Evolutionary conservation across 2,329 filamentous ascomycete species (phyloP), one percentile per base, ranked within the genome.

Genomic region (Fusarium chaquense): DNA sequence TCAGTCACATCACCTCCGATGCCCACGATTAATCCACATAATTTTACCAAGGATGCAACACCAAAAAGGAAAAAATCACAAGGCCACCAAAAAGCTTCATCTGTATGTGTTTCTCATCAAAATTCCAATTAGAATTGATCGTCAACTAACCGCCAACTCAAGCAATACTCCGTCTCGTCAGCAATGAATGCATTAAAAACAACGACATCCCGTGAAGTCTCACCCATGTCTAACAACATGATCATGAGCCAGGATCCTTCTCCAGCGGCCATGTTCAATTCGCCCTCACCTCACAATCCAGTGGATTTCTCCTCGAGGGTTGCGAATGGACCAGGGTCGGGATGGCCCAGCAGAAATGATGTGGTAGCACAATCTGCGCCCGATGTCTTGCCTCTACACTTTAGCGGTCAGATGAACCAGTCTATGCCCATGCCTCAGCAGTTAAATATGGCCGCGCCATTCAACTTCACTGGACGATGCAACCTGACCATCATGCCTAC

Each of bases 401-500:
- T 77, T 61, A 62, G 67, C 63, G 66, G 63, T 45, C 67, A 72
- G 30, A 73, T 74, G 65, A 67, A 69, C 40, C 78, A 78, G 44
- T 62, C 70, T 36, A 73, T 76, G 58, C 69, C 78, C 8, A 73
- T 80, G 28, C 78, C 78, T 26, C 75, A 76, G 50, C 77, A 77
- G 22, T 70, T 78, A 61, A 59, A 76, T 24, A 70, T 75, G 45
- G 66, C 74, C 43, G 67, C 69, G 24, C 59, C 73, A 13, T 80
- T 76, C 46, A 77, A 72, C 38, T 81, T 79, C 45, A 75, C 71
- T 20, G 71, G 76, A 30, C 73, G 72, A 20, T 85, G 80, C 52
- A 80, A 81, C 52, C 78, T 93, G 40, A 86, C 85, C 15, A 87
- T 93, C 44, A 85, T 90, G 67, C 88, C 89, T 7, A 92, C 89